Evolutionary conservation across 495 filamentous ascomycete genomes (phyloP).

Genomic region (Chaetomium cochliodes): DNA sequence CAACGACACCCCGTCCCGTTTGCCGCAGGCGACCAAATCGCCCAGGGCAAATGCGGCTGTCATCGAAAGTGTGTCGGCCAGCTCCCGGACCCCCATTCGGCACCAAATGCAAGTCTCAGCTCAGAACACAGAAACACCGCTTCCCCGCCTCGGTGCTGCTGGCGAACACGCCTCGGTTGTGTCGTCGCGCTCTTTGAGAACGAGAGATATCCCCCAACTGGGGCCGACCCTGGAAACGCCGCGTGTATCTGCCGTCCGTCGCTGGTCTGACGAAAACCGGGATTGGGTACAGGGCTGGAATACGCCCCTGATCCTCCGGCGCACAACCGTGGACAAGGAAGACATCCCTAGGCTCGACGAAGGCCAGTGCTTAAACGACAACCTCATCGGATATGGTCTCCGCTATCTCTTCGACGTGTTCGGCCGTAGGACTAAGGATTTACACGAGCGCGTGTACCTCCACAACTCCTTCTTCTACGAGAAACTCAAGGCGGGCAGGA

Average conservation of each 20-base stretch:
- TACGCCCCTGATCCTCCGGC: slow-evolving; percentile 68
- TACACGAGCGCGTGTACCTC: slow-evolving; percentile 70
- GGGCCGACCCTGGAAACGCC: neutral
- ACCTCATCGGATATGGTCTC: slow-evolving; percentile 83
- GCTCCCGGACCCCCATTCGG: slow-evolving; percentile 15
- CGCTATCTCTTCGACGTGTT: slow-evolving; percentile 68
- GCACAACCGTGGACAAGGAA: slow-evolving; percentile 67
- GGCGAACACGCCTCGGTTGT: neutral
- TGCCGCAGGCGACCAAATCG: neutral
- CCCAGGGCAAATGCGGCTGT: neutral
- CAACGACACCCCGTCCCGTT: neutral
- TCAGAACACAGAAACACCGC: neutral
- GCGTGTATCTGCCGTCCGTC: slow-evolving; percentile 1
- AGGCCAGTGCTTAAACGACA: slow-evolving; percentile 89
- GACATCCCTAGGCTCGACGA: slow-evolving; percentile 81
- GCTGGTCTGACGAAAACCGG: slow-evolving; percentile 46
- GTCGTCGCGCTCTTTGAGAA: slow-evolving; percentile 13
- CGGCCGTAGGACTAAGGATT: slow-evolving; percentile 52
- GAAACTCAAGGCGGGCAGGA: slow-evolving; percentile 59
- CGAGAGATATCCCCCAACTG: neutral
- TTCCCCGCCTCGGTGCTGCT: neutral
- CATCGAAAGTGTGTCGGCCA: neutral
- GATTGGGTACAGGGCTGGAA: slow-evolving; percentile 47
- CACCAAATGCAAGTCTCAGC: slow-evolving; percentile 20
- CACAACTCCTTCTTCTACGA: slow-evolving; percentile 92